Evolutionary conservation across 176 grass and related monocot genomes (phyloP).

Genomic region (Raddia distichophylla): DNA sequence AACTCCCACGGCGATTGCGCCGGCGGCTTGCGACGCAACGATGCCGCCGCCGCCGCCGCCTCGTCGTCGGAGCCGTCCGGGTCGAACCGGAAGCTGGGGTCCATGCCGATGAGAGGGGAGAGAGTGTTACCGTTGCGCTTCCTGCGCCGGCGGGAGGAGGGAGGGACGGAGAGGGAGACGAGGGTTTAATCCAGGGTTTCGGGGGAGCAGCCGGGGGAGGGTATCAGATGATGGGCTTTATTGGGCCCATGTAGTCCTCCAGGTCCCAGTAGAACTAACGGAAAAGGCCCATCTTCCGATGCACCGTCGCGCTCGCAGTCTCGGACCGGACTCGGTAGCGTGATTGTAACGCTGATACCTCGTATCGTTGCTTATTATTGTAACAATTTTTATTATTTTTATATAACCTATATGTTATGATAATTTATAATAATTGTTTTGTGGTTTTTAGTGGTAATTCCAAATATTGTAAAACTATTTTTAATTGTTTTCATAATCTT

Average conservation of each 20-base stretch:
- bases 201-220: not conserved
- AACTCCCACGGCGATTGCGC: conserved; percentile 90
- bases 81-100: conserved; percentile 74
- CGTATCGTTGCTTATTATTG: too few relatives aligned
- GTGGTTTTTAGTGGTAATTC: too few relatives aligned
- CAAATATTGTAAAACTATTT: too few relatives aligned
- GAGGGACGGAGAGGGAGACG: not conserved
- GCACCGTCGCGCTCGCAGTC: too few relatives aligned
- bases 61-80: conserved; percentile 61
- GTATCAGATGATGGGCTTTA: not conserved
- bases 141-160: not conserved
- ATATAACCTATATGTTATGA: too few relatives aligned
- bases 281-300: too few relatives aligned
- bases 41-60: not conserved
- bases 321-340: too few relatives aligned
- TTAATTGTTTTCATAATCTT: too few relatives aligned
- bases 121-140: not conserved
- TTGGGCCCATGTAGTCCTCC: not conserved
- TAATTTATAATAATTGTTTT: too few relatives aligned
- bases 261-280: too few relatives aligned
- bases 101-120: conserved; percentile 45
- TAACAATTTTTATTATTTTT: too few relatives aligned
- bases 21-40: not conserved
- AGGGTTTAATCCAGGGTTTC: conserved; percentile 53
- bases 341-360: too few relatives aligned